phyloP scores from a whole-genome alignment of 768 basidiomycete species.

The Collybiopsis luxurians region DNA sequence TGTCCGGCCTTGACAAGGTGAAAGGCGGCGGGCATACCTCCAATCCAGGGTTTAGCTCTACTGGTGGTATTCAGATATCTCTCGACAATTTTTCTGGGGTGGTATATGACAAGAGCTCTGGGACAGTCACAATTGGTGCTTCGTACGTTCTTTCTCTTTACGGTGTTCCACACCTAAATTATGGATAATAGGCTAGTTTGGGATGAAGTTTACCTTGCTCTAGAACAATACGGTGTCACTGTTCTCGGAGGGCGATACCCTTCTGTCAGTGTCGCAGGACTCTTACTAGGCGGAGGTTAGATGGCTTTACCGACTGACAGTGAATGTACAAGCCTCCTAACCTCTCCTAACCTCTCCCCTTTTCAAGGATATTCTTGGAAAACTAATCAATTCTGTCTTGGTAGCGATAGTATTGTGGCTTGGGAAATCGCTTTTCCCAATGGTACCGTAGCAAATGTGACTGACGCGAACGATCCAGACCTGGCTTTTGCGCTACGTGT shows the following conservation, averaged over 20 bases:
- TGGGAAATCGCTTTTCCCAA: conserved; percentile 41
- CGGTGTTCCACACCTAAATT: no score
- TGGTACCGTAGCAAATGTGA: conserved; percentile 31
- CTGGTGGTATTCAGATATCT: conserved; percentile 54
- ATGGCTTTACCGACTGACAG: not conserved
- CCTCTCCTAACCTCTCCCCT: no score
- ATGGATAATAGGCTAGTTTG: conserved; percentile 40
- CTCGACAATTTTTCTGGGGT: conserved; percentile 47
- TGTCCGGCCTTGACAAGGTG: conserved; percentile 31
- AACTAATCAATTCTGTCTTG: conserved; percentile 42
- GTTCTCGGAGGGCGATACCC: conserved; percentile 41
- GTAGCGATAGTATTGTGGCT: conserved; percentile 32
- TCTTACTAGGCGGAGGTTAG: conserved; percentile 41
- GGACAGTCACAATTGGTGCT: conserved; percentile 40
- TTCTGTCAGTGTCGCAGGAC: conserved; percentile 41
- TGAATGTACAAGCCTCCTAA: no score
- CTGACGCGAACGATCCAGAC: conserved; percentile 27
- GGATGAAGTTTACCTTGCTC: conserved; percentile 53
- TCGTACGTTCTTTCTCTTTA: no score
- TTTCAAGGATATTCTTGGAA: conserved; percentile 31
- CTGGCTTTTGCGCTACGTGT: conserved; percentile 43
- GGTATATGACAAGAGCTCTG: conserved; percentile 32
- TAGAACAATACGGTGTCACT: conserved; percentile 32
- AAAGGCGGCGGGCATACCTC: conserved; percentile 59
- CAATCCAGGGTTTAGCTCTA: conserved; percentile 59